These are phyloP conservation scores for Podochytrium sp. DNA, from an alignment of 192 early-diverging fungal genomes.

Conservation along the genomic window DNA sequence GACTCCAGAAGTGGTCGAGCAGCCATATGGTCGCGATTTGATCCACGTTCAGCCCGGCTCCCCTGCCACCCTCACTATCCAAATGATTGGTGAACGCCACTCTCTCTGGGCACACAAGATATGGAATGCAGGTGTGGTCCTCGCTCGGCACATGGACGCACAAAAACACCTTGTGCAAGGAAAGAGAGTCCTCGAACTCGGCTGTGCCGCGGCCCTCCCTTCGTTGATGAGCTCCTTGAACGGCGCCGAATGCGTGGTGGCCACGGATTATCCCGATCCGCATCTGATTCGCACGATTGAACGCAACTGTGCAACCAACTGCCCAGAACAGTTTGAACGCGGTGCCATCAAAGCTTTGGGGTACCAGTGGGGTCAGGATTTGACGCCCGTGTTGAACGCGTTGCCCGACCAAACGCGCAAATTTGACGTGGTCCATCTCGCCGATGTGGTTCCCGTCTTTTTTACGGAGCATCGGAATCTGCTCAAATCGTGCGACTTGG, in stretches of 20 bases:
- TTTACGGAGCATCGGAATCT: slow-evolving; percentile 83
- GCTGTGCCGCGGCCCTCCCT: slow-evolving; percentile 84
- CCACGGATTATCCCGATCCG: slow-evolving; percentile 80
- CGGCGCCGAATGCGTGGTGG: slow-evolving; percentile 68
- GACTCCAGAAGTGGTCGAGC: background rate
- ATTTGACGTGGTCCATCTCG: slow-evolving; percentile 83
- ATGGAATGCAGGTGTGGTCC: slow-evolving; percentile 88
- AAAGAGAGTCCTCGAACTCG: slow-evolving; percentile 80
- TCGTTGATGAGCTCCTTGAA: slow-evolving; percentile 72
- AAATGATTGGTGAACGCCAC: slow-evolving; percentile 38
- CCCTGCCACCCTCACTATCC: slow-evolving; percentile 19
- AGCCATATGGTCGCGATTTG: slow-evolving; percentile 8
- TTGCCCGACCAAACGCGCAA: slow-evolving; percentile 24
- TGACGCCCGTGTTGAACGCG: slow-evolving; percentile 42
- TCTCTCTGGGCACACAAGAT: slow-evolving; percentile 83
- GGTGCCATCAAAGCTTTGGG: slow-evolving; percentile 30
- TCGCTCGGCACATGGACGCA: slow-evolving; percentile 79
- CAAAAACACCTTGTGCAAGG: slow-evolving; percentile 59
- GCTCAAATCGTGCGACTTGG: slow-evolving; percentile 68
- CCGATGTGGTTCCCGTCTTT: slow-evolving; percentile 79
- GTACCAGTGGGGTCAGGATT: slow-evolving; percentile 73
- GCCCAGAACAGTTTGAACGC: slow-evolving; percentile 30
- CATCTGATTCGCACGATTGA: slow-evolving; percentile 78
- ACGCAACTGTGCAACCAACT: slow-evolving; percentile 64
- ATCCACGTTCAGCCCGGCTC: slow-evolving; percentile 12